phyloP scores from a whole-genome alignment of 371 early-diverging fungal species.

The Saksenaea oblongispora region DNA sequence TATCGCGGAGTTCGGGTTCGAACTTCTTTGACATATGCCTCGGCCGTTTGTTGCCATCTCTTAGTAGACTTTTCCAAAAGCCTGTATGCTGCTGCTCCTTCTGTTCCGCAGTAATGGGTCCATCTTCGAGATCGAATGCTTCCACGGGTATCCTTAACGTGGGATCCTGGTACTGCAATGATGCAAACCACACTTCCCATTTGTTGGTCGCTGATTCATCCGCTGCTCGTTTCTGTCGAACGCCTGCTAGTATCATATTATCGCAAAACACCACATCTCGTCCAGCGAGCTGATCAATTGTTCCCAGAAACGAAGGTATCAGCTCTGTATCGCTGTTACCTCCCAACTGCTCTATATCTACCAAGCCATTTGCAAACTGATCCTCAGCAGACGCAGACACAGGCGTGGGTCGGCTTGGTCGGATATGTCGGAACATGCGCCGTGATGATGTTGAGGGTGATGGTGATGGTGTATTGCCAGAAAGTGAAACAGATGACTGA shows the following conservation, averaged over 20 bases:
- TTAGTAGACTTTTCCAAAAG: slow-evolving; percentile 3
- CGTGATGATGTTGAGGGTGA: neutral
- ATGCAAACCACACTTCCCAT: slow-evolving; percentile 46
- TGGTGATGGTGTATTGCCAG: neutral
- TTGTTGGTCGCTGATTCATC: slow-evolving; percentile 2
- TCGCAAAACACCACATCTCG: slow-evolving; percentile 35
- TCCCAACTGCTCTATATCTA: slow-evolving; percentile 35
- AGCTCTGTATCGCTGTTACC: slow-evolving; percentile 18
- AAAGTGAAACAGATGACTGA: slow-evolving; percentile 1
- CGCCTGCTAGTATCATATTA: slow-evolving; percentile 40
- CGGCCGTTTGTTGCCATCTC: neutral
- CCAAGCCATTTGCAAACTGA: slow-evolving; percentile 7
- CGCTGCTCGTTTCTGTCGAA: slow-evolving; percentile 18
- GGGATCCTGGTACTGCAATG: slow-evolving; percentile 34
- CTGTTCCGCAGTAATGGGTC: neutral
- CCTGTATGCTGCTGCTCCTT: neutral
- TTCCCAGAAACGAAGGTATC: slow-evolving; percentile 31
- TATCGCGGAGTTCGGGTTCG: neutral
- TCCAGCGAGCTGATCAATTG: slow-evolving; percentile 28
- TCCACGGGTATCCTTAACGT: slow-evolving; percentile 21
- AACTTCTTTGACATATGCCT: slow-evolving; percentile 1
- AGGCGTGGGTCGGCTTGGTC: neutral
- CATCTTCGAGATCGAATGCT: slow-evolving; percentile 26
- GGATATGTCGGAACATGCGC: slow-evolving; percentile 7
- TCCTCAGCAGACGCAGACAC: neutral